Evolutionary conservation across 2,329 filamentous ascomycete species (phyloP).

Genomic region (Pseudohalonectria lignicola): DNA sequence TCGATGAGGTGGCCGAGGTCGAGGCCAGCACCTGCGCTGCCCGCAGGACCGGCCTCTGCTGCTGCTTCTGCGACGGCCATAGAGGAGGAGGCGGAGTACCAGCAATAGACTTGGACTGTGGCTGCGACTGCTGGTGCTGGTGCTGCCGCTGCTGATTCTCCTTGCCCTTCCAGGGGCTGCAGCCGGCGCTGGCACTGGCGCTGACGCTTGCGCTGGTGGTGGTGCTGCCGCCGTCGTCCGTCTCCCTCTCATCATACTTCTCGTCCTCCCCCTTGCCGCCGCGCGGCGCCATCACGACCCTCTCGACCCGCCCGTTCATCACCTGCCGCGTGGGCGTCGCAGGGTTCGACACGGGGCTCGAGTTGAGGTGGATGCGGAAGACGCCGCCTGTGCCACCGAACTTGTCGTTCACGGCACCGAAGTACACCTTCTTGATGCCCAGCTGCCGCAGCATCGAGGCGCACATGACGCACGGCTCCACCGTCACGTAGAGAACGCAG

Average conservation of each 20-base stretch:
- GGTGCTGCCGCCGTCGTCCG: not conserved
- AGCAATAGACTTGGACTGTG: not conserved
- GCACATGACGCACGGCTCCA: slow-evolving; percentile 99
- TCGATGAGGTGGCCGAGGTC: not conserved
- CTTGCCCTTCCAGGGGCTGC: too few relatives aligned
- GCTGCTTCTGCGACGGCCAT: too few relatives aligned
- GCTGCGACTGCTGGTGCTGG: not conserved
- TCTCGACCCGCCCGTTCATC: slow-evolving; percentile 3
- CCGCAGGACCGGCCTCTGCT: too few relatives aligned
- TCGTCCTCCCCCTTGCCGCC: not conserved
- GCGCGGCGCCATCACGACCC: slow-evolving; percentile 1
- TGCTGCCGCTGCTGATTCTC: too few relatives aligned
- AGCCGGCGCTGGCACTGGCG: too few relatives aligned
- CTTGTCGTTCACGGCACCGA: slow-evolving; percentile 90
- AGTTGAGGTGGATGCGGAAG: slow-evolving; percentile 67
- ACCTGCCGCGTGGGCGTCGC: not conserved
- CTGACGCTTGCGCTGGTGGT: slow-evolving; percentile 1
- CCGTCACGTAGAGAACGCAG: slow-evolving; percentile 82
- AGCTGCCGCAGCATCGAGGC: slow-evolving; percentile 85
- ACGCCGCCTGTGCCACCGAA: slow-evolving; percentile 96
- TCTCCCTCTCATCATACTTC: too few relatives aligned
- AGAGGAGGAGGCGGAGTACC: too few relatives aligned
- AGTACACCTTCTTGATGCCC: slow-evolving; percentile 81
- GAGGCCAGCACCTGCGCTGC: not conserved
- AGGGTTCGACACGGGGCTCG: slow-evolving; percentile 18